phyloP scores from a whole-genome alignment of 2,329 filamentous ascomycete genomes.

The Shiraia sp. region DNA sequence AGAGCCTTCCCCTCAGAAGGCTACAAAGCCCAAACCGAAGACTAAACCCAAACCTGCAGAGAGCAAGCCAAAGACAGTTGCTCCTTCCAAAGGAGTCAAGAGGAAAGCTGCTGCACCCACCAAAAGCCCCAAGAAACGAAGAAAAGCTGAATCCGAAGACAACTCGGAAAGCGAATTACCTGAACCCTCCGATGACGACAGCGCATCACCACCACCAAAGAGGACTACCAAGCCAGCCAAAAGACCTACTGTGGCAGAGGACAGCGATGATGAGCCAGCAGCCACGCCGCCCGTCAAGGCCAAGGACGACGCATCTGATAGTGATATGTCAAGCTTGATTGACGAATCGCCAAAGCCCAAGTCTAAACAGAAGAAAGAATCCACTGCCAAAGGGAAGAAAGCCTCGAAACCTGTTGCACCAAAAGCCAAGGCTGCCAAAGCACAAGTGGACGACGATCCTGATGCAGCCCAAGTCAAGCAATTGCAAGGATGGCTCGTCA shows the following conservation, averaged over 20 bases:
- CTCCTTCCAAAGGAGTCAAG: constrained; percentile 31
- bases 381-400: constrained; percentile 28
- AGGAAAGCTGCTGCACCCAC: constrained; percentile 31
- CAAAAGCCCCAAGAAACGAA: constrained; percentile 38
- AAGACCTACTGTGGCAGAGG: constrained; percentile 13
- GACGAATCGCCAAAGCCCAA: constrained; percentile 71
- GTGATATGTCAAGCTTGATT: constrained; percentile 74
- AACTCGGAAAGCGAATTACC: constrained; percentile 32
- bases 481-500: constrained; percentile 80
- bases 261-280: constrained; percentile 16
- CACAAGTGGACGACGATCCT: constrained; percentile 53
- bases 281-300: constrained; percentile 10
- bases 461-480: constrained; percentile 83
- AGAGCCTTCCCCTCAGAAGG: constrained; percentile 23
- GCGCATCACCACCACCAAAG: constrained; percentile 10
- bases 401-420: constrained; percentile 19
- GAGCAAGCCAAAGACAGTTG: constrained; percentile 26
- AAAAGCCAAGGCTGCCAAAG: constrained; percentile 48
- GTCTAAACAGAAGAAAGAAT: constrained; percentile 51
- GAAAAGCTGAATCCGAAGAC: constrained; percentile 34
- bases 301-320: constrained; percentile 53
- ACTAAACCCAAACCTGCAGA: constrained; percentile 24
- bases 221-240: constrained; percentile 13
- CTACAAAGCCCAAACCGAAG: constrained; percentile 10
- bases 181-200: constrained; percentile 29